phyloP scores from a whole-genome alignment of 139 green algal species.

The Desmodesmus armatus region DNA sequence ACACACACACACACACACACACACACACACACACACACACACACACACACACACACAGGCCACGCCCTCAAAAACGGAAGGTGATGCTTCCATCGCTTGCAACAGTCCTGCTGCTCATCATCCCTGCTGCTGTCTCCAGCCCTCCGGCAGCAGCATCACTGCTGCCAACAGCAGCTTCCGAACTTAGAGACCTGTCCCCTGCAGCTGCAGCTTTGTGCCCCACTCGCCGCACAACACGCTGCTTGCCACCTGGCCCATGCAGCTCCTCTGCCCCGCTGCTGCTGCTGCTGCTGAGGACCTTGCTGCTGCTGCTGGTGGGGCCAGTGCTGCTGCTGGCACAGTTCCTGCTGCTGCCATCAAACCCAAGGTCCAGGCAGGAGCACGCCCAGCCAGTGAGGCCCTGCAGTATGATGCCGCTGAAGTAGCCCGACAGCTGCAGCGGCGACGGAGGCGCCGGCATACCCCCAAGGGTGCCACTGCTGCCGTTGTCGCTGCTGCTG shows the following conservation, averaged over 20 bases:
- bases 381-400: slow-evolving; percentile 41
- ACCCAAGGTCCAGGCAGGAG: not conserved
- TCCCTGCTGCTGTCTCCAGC: not conserved
- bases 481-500: not conserved
- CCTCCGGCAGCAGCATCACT: not conserved
- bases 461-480: not conserved
- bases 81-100: slow-evolving; percentile 9
- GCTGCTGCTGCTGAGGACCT: not conserved
- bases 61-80: slow-evolving; percentile 28
- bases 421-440: slow-evolving; percentile 19
- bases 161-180: not conserved
- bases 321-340: not conserved
- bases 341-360: not conserved
- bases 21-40: too few relatives aligned
- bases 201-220: not conserved
- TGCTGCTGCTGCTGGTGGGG: not conserved
- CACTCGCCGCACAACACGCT: not conserved
- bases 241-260: not conserved
- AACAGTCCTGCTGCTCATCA: not conserved
- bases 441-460: not conserved
- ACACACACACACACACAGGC: too few relatives aligned
- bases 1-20: too few relatives aligned
- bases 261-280: not conserved
- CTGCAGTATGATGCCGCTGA: slow-evolving; percentile 39
- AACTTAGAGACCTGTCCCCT: not conserved